Base-by-base conservation (phyloP, 768 basidiomycete species). In the Nevesoporus exiguus region DNA sequence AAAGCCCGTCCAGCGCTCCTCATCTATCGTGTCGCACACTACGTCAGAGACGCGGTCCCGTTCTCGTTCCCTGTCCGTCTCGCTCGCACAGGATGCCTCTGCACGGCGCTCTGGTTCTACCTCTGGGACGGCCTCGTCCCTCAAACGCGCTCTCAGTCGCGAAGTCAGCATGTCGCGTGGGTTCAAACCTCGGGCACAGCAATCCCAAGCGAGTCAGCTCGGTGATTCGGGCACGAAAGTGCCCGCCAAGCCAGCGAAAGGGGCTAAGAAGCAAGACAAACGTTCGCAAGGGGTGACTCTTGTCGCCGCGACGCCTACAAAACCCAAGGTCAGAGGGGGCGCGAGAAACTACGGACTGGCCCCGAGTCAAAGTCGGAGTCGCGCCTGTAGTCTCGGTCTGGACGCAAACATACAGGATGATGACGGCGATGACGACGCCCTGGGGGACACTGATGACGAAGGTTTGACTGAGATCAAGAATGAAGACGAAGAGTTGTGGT, bases 111-210 rank as follows among this genome's bases (percentile, higher is more conserved):
- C 65, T 53, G 56, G 63, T 74, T 21, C 61, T 13, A 42, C 43
- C 14, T 60, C 73, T 62, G 45, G 73, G 73, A 63, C 74, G 68
- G 53, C 62, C 0, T 65, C 66, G 8, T 67, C 71, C 7, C 81
- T 81, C 62, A 81, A 80, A 57, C 77, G 80, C 10, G 71, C 79
- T 1, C 69, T 89, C n/a, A 83, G 77, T 54, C 78, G 86, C 30
- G 87, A 90, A 65, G 76, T 90, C 57, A 90, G 85, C 70, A 91
- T 90, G 88, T 83, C 83, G 17, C 78, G 86, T 30, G 78, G 71
- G 22, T 88, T 89, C 71, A 88, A 83, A 62, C 76, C 76, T 43
- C 52, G 77, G 60, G 53, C 56, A 53, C 54, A 60, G 45, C 46
- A 40, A 19, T 55, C 56, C 19, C 56, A 57, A 21, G 29, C 49